A percentile compares a stretch with the other conserved stretches of the same genome.
phyloP scores from a whole-genome alignment of 768 basidiomycete genomes.

The Rhizopogon sp. region DNA sequence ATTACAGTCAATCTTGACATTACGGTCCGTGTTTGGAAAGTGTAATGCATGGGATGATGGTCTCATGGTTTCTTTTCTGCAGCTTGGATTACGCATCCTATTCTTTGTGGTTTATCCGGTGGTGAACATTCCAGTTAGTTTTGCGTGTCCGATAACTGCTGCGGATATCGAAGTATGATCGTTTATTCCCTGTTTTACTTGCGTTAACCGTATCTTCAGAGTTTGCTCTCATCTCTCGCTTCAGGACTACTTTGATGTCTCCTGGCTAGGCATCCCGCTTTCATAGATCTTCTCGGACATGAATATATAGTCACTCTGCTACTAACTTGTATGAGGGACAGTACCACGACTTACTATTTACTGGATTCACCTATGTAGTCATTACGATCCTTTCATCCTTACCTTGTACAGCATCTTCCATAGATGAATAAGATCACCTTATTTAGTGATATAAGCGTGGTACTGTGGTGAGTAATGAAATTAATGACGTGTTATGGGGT shows the following conservation, averaged over 20 bases:
- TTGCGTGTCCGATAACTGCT: conserved; percentile 56
- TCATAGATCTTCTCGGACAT: background rate
- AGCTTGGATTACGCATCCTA: conserved; percentile 66
- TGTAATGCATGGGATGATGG: background rate
- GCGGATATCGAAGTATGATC: conserved; percentile 19
- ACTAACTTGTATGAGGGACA: background rate
- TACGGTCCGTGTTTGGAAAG: conserved; percentile 38
- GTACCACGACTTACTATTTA: background rate
- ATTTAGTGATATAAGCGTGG: too few species aligned
- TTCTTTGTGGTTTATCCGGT: conserved; percentile 62
- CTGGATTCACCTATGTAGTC: too few species aligned
- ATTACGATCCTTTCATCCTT: too few species aligned
- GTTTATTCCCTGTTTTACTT: background rate
- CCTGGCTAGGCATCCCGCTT: background rate
- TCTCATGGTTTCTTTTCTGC: conserved; percentile 5
- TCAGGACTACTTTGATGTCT: background rate
- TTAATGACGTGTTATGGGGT: too few species aligned
- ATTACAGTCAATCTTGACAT: conserved; percentile 64
- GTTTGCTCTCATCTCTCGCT: conserved; percentile 11
- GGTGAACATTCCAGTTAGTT: conserved; percentile 54
- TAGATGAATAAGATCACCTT: too few species aligned
- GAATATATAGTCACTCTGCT: too few species aligned
- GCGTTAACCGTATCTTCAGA: conserved; percentile 15
- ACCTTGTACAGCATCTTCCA: too few species aligned
- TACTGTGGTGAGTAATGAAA: too few species aligned